phyloP scores from a whole-genome alignment of 2,329 filamentous ascomycete genomes.

The Aureobasidium sp. region DNA sequence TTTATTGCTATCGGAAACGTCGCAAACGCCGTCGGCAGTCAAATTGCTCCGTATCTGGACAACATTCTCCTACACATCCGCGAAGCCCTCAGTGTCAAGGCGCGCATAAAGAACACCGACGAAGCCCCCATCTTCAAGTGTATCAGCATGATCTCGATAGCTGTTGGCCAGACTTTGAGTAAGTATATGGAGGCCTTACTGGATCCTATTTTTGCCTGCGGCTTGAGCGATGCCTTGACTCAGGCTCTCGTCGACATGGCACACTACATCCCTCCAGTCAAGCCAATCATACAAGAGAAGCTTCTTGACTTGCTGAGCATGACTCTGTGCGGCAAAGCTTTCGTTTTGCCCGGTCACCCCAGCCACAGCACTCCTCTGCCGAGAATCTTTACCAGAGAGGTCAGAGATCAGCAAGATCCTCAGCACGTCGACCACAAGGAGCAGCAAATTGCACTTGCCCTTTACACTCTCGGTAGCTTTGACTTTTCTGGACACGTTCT shows the following conservation, averaged over 20 bases:
- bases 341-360: conserved; percentile 85
- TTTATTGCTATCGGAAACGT: conserved; percentile 96
- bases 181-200: conserved; percentile 97
- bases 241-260: conserved; percentile 98
- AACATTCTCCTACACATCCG: conserved; percentile 89
- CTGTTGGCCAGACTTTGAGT: conserved; percentile 91
- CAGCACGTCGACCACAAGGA: conserved; percentile 73
- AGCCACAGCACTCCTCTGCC: conserved; percentile 76
- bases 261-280: conserved; percentile 94
- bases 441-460: conserved; percentile 80
- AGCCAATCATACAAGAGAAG: conserved; percentile 86
- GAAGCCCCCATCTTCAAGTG: conserved; percentile 87
- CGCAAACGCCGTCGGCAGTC: conserved; percentile 89
- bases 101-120: conserved; percentile 53
- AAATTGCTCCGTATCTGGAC: conserved; percentile 91
- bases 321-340: conserved; percentile 85
- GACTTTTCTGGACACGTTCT: conserved; percentile 88
- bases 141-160: conserved; percentile 91
- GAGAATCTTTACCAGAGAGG: conserved; percentile 60
- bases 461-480: conserved; percentile 95
- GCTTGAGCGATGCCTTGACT: conserved; percentile 85
- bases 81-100: conserved; percentile 79
- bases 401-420: conserved; percentile 76
- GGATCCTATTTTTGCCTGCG: conserved; percentile 94
- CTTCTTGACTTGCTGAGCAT: conserved; percentile 91